Percentiles rank a stretch among this genome's conserved stretches.
Evolutionary conservation across 805 yeast species (phyloP).

Genomic region (Teunomyces cretensis): DNA sequence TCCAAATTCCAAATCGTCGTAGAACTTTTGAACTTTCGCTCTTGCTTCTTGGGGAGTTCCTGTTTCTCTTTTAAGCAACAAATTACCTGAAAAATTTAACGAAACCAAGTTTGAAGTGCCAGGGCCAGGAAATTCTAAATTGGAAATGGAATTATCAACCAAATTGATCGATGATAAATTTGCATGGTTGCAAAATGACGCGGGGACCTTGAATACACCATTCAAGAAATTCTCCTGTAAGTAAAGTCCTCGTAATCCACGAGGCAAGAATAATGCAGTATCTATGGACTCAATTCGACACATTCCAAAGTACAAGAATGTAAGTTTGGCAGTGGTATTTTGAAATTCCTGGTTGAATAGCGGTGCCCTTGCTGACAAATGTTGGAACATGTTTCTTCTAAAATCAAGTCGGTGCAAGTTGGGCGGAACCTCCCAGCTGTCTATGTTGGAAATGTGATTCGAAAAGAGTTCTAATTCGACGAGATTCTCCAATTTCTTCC

Average conservation of each 20-base stretch:
- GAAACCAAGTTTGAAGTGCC: constrained; percentile 11
- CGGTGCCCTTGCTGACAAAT: constrained; percentile 3
- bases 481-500: constrained; percentile 26
- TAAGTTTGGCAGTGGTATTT: constrained; percentile 4
- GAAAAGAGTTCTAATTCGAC: constrained; percentile 21
- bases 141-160: constrained; percentile 6
- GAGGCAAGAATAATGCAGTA: constrained; percentile 7
- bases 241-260: constrained; percentile 2
- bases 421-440: constrained; percentile 11
- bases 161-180: constrained; percentile 14
- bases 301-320: constrained; percentile 7
- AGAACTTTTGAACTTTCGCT: constrained; percentile 20
- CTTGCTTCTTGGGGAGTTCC: constrained; percentile 5
- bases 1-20: constrained; percentile 18
- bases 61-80: constrained; percentile 11
- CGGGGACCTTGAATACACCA: constrained; percentile 14
- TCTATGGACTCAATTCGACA: constrained; percentile 8
- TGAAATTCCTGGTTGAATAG: constrained; percentile 4
- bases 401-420: constrained; percentile 23
- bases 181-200: constrained; percentile 9
- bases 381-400: constrained; percentile 18
- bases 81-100: constrained; percentile 21
- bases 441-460: constrained; percentile 20
- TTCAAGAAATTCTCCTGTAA: constrained; percentile 10
- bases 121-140: constrained; percentile 1